Conservation (phyloP, 108 stramenopile genomes). For the Parietichytrium sp. region DNA sequence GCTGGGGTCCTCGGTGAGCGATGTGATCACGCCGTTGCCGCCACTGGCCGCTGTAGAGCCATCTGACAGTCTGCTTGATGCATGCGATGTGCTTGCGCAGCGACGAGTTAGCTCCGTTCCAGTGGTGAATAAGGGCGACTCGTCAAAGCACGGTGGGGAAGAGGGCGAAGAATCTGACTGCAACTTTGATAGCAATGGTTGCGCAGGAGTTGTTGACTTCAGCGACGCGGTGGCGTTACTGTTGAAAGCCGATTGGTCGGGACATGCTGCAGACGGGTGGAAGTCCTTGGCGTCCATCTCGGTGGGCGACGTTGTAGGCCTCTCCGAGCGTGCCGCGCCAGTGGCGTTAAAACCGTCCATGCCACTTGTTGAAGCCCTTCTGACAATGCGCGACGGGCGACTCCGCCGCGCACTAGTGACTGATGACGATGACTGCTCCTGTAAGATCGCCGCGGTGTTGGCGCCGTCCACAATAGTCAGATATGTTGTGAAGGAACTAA, state of each 20-base stretch:
- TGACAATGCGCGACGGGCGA: background rate
- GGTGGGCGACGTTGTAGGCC: background rate
- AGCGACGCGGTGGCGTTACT: constrained; percentile 12
- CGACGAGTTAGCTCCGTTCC: background rate
- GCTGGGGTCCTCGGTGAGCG: too few species aligned
- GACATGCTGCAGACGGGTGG: background rate
- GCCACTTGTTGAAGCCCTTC: background rate
- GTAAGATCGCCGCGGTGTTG: background rate
- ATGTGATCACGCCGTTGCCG: too few species aligned
- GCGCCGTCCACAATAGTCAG: background rate
- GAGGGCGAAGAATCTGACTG: too few species aligned
- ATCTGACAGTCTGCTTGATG: constrained; percentile 1
- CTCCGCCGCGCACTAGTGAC: constrained; percentile 2
- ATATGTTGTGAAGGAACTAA: background rate
- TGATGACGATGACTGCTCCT: background rate
- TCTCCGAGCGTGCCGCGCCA: background rate
- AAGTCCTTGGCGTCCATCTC: background rate
- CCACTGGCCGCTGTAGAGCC: too few species aligned
- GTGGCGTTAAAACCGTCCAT: background rate
- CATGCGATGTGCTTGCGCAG: constrained; percentile 1
- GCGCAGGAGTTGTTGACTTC: constrained; percentile 26
- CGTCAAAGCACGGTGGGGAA: too few species aligned
- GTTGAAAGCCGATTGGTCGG: background rate
- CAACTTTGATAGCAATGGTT: background rate
- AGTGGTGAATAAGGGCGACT: background rate